These are phyloP conservation scores for Mortierella sp. DNA, from an alignment of 371 early-diverging fungal species.

Conservation along the genomic window DNA sequence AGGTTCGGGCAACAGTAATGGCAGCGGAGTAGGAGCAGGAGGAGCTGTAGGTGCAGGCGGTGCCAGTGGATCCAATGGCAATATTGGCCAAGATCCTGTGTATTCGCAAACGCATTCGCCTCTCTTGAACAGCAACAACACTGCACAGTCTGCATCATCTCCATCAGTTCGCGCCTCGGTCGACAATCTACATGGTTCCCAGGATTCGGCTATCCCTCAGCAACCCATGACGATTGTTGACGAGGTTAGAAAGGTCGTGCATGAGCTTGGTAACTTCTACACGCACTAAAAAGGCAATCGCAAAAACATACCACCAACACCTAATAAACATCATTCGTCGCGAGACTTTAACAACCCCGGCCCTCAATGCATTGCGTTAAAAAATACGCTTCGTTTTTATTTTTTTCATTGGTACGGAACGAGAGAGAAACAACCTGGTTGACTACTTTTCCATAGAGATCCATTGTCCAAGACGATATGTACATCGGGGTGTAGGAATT, in stretches of 20 bases:
- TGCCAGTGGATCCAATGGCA: slow-evolving; percentile 11
- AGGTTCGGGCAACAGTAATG: background rate
- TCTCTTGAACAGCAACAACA: slow-evolving; percentile 8
- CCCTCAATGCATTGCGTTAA: too few relatives aligned
- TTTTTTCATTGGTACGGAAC: background rate
- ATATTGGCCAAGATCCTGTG: slow-evolving; percentile 13
- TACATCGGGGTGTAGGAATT: background rate
- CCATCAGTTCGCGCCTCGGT: slow-evolving; percentile 11
- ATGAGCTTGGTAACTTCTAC: slow-evolving; percentile 49
- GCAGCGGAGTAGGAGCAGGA: background rate
- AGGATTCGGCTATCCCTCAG: background rate
- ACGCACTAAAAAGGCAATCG: slow-evolving; percentile 21
- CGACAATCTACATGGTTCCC: slow-evolving; percentile 10
- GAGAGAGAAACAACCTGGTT: background rate
- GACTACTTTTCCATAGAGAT: background rate
- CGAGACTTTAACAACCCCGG: background rate
- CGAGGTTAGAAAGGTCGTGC: slow-evolving; percentile 49
- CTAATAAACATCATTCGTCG: background rate
- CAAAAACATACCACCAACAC: background rate
- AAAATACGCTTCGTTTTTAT: background rate
- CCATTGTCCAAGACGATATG: background rate
- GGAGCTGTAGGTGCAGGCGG: background rate
- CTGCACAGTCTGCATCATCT: slow-evolving; percentile 7
- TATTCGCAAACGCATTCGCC: slow-evolving; percentile 49
- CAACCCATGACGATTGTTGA: slow-evolving; percentile 53